These are phyloP conservation scores for Sugiyamaella paludigena DNA, from an alignment of 1,139 yeast species.

Conservation along the genomic window DNA sequence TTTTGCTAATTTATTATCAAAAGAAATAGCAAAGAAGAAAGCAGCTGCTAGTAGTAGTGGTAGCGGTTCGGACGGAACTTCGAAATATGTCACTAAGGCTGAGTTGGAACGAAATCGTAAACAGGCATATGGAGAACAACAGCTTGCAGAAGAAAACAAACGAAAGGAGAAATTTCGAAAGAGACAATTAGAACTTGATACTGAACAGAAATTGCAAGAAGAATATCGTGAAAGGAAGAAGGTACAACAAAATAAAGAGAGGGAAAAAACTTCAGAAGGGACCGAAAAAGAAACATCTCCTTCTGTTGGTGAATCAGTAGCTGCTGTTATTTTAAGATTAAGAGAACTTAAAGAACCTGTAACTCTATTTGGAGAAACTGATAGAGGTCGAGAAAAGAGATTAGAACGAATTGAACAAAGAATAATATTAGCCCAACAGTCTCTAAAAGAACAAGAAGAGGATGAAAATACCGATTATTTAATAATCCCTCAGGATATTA, in stretches of 20 bases:
- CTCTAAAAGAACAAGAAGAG: constrained; percentile 28
- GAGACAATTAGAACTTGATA: constrained; percentile 35
- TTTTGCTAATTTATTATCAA: constrained; percentile 33
- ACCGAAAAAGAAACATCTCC: constrained; percentile 17
- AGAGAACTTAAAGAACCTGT: constrained; percentile 43
- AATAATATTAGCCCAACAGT: constrained; percentile 29
- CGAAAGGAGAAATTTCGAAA: constrained; percentile 22
- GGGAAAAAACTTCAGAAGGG: constrained; percentile 22
- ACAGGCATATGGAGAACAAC: constrained; percentile 34
- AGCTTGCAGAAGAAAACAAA: constrained; percentile 29
- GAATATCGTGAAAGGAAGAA: constrained; percentile 34
- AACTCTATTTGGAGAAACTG: constrained; percentile 50
- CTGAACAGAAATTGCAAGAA: constrained; percentile 27
- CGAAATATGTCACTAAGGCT: constrained; percentile 3
- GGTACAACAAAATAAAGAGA: constrained; percentile 28
- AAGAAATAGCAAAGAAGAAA: constrained; percentile 38
- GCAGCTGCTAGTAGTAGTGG: constrained; percentile 16
- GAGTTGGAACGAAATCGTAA: constrained; percentile 20
- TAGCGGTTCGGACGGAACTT: constrained; percentile 1
- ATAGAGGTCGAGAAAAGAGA: constrained; percentile 25
- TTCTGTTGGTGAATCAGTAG: constrained; percentile 29
- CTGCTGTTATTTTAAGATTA: constrained; percentile 49
- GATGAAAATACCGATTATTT: constrained; percentile 30
- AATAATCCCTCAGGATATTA: constrained; percentile 42
- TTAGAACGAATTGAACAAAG: constrained; percentile 27